These are phyloP conservation scores for Aplosporella prunicola DNA, from an alignment of 2,329 filamentous ascomycete genomes.

Conservation along the genomic window DNA sequence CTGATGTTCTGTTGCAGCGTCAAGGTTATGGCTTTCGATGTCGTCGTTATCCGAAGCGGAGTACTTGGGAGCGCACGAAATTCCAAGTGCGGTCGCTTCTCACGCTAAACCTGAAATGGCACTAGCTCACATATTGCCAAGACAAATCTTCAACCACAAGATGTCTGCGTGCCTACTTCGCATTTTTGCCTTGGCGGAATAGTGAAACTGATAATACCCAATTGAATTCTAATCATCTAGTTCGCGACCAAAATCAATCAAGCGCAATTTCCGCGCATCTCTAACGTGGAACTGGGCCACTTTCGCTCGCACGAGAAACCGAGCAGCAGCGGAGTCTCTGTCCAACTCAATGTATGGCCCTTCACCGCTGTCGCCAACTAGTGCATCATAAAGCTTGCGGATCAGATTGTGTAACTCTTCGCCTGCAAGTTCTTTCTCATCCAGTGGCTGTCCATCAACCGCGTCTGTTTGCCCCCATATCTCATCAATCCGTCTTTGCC, in stretches of 20 bases:
- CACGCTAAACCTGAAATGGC: too few species aligned
- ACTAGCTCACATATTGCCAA: too few species aligned
- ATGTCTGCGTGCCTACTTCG: too few species aligned
- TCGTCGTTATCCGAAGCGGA: conserved; percentile 10
- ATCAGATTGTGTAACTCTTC: conserved; percentile 39
- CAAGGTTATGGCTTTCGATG: conserved; percentile 11
- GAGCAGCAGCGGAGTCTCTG: conserved; percentile 42
- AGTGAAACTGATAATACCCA: too few species aligned
- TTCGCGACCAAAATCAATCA: conserved; percentile 44
- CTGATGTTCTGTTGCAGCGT: conserved; percentile 21
- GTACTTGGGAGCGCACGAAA: background rate
- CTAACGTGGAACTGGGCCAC: conserved; percentile 48
- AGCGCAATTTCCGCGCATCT: conserved; percentile 41
- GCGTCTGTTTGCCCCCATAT: conserved; percentile 31
- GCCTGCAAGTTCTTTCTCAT: conserved; percentile 40
- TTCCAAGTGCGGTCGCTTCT: background rate
- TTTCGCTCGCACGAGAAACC: conserved; percentile 46
- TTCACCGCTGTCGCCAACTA: conserved; percentile 24
- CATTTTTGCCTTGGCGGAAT: too few species aligned
- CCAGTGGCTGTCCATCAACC: conserved; percentile 19
- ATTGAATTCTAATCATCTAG: conserved; percentile 25
- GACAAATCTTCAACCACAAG: too few species aligned
- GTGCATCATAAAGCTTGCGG: conserved; percentile 36
- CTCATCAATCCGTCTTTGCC: conserved; percentile 43
- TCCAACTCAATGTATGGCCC: conserved; percentile 40